Base-by-base conservation (phyloP, 371 early-diverging fungal genomes). In the Rhizomucor pusillus region DNA sequence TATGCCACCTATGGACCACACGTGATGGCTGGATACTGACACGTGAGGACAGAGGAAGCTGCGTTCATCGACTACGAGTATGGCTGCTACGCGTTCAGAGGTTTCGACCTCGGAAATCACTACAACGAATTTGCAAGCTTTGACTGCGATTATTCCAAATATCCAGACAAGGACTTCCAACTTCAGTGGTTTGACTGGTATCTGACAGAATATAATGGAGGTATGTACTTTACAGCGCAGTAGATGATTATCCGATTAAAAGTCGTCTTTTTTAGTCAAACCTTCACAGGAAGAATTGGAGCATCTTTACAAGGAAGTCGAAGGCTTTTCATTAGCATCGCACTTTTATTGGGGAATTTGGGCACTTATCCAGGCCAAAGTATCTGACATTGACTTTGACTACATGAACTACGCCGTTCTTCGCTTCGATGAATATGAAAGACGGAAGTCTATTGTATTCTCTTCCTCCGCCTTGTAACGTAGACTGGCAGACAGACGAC, bases 1-100 rank as follows among this genome's bases (percentile, higher is more conserved):
- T 73, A 78, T 60, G 35, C 50, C 37, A 46, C 41, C 37, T n/a
- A 24, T 37, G 24, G 52, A 46, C 35, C 29, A 36, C 62, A 62
- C 56, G 56, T 62, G 62, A 22, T 52, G 37, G 19, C 22, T 24
- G 12, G 41, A 43, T 19, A 37, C 51, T 35, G 39, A 51, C 22
- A 20, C 40, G 51, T 41, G 41, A 39, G 41, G 7, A 9, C 24
- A 70, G 66, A 65, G 23, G 60, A 70, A 22, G 84, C 86, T 3
- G 66, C 69, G 34, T 95, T 97, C 63, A 96, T 96, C 56, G 98
- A 97, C 71, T 95, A 93, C 63, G 98, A 97, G 57, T 97, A 97
- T 64, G 95, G 91, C 1, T 82, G 81, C 14, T 88, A 88, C 66
- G 86, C 84, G 25, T 90, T 82, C 62, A 81, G 93, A 24, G 95